Evolutionary conservation across 1,284 basidiomycete species (phyloP).

Genomic region (Cryptococcus jaspeensis): DNA sequence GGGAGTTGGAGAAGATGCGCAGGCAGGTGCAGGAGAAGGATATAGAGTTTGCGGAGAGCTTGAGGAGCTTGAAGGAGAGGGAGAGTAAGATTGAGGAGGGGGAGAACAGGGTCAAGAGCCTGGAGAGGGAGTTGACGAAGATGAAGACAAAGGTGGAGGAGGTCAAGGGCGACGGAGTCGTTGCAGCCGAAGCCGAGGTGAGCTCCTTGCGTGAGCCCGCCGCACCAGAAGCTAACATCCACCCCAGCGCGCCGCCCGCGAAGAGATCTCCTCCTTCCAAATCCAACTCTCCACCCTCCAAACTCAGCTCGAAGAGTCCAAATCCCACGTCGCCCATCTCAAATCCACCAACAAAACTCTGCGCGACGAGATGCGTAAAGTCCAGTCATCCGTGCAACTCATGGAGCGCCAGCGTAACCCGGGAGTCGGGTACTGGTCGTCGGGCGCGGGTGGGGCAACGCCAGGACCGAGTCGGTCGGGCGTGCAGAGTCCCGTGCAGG

Average conservation of each 20-base stretch:
- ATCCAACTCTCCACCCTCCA: slow-evolving; percentile 43
- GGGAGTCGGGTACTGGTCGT: slow-evolving; percentile 86
- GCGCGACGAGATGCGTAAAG: slow-evolving; percentile 86
- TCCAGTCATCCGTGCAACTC: slow-evolving; percentile 84
- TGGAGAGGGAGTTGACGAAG: slow-evolving; percentile 49
- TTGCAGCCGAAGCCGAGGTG: slow-evolving; percentile 51
- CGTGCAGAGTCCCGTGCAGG: slow-evolving; percentile 18
- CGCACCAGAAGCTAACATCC: too few species aligned
- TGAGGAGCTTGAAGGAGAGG: slow-evolving; percentile 60
- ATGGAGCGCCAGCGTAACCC: slow-evolving; percentile 84
- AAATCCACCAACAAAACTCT: slow-evolving; percentile 69
- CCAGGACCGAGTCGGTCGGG: slow-evolving; percentile 10
- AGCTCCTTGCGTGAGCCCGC: slow-evolving; percentile 13
- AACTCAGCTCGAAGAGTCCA: slow-evolving; percentile 49
- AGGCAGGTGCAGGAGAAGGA: slow-evolving; percentile 59
- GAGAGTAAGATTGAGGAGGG: slow-evolving; percentile 60
- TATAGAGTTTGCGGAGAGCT: slow-evolving; percentile 55
- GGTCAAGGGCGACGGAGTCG: slow-evolving; percentile 54
- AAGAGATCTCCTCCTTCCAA: slow-evolving; percentile 46
- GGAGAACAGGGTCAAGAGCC: slow-evolving; percentile 58
- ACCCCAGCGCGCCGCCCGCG: slow-evolving; percentile 47
- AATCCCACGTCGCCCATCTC: slow-evolving; percentile 32
- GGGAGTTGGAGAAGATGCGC: slow-evolving; percentile 73
- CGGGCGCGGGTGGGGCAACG: slow-evolving; percentile 10
- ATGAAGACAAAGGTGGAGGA: slow-evolving; percentile 53